Base-by-base conservation (phyloP, 257 asterid genomes). In the Fraxinus americana region DNA sequence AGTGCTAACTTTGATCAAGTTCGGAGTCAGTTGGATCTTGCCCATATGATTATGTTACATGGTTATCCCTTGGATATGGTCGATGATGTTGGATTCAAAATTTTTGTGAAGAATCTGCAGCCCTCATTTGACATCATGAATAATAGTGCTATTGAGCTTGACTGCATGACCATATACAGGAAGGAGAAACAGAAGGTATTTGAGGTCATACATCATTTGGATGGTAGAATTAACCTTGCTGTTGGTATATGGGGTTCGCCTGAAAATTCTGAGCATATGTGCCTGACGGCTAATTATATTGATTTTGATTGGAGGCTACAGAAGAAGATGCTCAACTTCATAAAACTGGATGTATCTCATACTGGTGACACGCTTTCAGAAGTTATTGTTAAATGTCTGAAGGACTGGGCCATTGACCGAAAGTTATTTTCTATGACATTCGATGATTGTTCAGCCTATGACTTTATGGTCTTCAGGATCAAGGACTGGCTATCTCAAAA, bases 11-110 rank as follows among this genome's bases (percentile, higher is more conserved):
- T 93, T 83, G 96, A 96, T 82, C 97, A 92, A 87, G 96, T 88
- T 52, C 91, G 97, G 38, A 93, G 99, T 70, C 78, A 89, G 74
- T 77, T 90, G 85, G 99, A 96, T 89, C 96, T 93, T 23, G 97
- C 97, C 78, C 92, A 98, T 77, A 96, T 96, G 98, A 92, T 96
- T 50, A 96, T 96, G 96, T 77, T 91, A 68, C 99, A 96, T 81
- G 98, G 98, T 81, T 96, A 96, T 82, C 97, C 99, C 23, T 80
- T 96, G 70, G 80, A 88, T 76, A 96, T 96, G 97, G 97, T 90
- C 78, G 97, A 93, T 77, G 96, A 93, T 87, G 86, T 84, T 36
- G 98, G 99, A 65, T 93, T 96, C 87, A 88, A 89, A 83, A 79
- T 87, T 80, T 96, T 96, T 61, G 93, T 91, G 75, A 96, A 88